Base-by-base conservation (phyloP, 441 rosid genomes). In the Euphorbia schlechtendalii region DNA sequence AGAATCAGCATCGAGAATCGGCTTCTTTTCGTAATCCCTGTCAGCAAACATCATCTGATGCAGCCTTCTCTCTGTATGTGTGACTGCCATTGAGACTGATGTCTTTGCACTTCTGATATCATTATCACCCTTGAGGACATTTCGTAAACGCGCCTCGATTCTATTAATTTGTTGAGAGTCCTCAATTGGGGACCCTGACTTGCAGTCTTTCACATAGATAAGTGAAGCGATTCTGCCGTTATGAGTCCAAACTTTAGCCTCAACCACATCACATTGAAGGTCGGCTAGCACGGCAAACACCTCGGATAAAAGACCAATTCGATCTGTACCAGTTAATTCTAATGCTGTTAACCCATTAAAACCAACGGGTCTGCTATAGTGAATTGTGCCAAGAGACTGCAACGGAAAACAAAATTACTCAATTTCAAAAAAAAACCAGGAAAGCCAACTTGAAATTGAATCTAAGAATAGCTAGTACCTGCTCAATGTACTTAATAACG, bases 1-100 rank as follows among this genome's bases (percentile, higher is more conserved):
- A 21, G 76, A 76, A 72, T 81, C 90, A 36, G 57, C 64, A 8
- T 59, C 68, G 78, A 72, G 79, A 59, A 75, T 75, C 6, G 85
- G 81, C 64, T 85, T 80, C 68, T 79, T 76, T 71, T 89, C 98
- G 25, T 90, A 92, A 67, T 92, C 98, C 67, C 98, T 78, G 25
- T 92, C 98, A 0, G 89, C 86, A 70, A 88, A 89, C 98, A 92
- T 92, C 81, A 92, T 85, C 72, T 92, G 98, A 68, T 92, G 98
- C 40, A 92, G 79, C 75, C 96, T 86, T 32, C 96, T 88, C 72
- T 92, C 98, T 0, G 88, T 80, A 27, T 92, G 96, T 3, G 86
- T 88, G 28, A 79, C 78, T 0, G 80, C 94, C 83, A 89, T 65
- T 0, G 98, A 88, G 36, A 89, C 92, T 0, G 82, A 67, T 9